phyloP scores from a whole-genome alignment of 164 flowering plant genomes.

The Dillenia suffruticosa region DNA sequence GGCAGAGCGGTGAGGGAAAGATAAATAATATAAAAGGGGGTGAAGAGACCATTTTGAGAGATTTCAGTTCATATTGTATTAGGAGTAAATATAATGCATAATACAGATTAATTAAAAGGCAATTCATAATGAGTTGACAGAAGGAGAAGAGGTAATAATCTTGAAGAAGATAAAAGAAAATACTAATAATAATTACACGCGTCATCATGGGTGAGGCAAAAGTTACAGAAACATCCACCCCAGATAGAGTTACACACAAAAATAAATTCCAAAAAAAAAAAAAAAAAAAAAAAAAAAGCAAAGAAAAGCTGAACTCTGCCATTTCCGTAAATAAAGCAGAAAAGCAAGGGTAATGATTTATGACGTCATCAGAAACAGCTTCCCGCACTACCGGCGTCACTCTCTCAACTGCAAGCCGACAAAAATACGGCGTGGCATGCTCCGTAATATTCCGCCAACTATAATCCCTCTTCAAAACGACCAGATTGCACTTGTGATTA shows the following conservation, averaged over 20 bases:
- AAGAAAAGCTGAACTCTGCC: not conserved
- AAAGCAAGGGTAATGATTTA: constrained; percentile 15
- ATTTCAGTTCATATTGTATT: too few relatives aligned
- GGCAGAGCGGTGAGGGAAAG: too few relatives aligned
- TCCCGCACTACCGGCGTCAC: constrained; percentile 23
- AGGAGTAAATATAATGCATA: too few relatives aligned
- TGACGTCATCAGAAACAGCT: constrained; percentile 34
- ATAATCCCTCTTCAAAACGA: not conserved
- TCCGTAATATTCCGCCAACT: not conserved
- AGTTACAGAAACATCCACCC: not conserved
- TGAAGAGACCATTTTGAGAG: too few relatives aligned
- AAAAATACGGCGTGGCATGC: constrained; percentile 27
- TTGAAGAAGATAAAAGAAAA: too few relatives aligned
- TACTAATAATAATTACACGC: too few relatives aligned
- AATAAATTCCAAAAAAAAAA: constrained; percentile 17
- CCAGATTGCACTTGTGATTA: constrained; percentile 1
- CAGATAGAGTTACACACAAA: not conserved
- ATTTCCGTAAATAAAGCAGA: constrained; percentile 12
- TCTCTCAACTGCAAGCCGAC: constrained; percentile 18
- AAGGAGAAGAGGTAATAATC: too few relatives aligned
- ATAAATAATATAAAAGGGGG: too few relatives aligned
- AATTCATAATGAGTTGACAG: too few relatives aligned
- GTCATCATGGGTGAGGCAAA: too few relatives aligned
- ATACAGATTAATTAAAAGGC: too few relatives aligned
- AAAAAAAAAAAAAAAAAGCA: not conserved